Evolutionary conservation across 208 protist genomes (phyloP).

Genomic region (Trypanosoma conorhini): DNA sequence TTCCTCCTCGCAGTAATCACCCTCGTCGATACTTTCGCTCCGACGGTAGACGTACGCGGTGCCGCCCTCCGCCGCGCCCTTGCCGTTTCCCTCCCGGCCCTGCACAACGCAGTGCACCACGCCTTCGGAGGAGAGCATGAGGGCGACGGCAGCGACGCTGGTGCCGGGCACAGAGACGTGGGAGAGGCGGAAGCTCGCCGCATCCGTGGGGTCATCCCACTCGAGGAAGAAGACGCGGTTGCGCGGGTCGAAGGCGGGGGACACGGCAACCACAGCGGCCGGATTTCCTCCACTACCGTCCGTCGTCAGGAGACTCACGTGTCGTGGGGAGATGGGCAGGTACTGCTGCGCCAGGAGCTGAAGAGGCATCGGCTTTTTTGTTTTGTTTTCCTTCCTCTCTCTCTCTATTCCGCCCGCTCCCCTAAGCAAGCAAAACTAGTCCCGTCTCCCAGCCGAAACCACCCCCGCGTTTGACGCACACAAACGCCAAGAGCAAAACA

Average conservation of each 20-base stretch:
- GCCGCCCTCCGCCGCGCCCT: not conserved
- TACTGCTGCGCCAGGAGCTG: conserved; percentile 33
- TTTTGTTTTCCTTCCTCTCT: conserved; percentile 2
- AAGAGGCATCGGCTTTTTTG: conserved; percentile 5
- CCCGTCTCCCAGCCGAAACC: not conserved
- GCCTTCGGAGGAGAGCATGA: conserved; percentile 36
- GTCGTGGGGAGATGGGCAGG: conserved; percentile 28
- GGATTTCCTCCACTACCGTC: conserved; percentile 18
- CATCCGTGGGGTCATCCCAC: conserved; percentile 23
- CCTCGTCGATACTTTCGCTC: conserved; percentile 16
- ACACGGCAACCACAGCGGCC: conserved; percentile 23
- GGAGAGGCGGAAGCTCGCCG: conserved; percentile 21
- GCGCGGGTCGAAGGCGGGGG: conserved; percentile 18
- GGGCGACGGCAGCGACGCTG: conserved; percentile 27
- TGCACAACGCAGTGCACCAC: conserved; percentile 59
- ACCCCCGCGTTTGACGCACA: not conserved
- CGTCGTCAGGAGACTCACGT: conserved; percentile 22
- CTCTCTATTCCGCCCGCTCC: not conserved
- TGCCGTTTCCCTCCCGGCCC: conserved; percentile 12
- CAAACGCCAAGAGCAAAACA: not conserved
- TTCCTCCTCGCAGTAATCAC: conserved; percentile 7
- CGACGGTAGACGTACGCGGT: conserved; percentile 46
- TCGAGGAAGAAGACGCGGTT: conserved; percentile 33
- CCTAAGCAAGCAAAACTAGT: not conserved
- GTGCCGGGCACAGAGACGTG: conserved; percentile 22